A percentile compares a stretch with the other conserved stretches of the same genome.
phyloP scores from a whole-genome alignment of 1,284 basidiomycete species.

The Heimioporus retisporus region DNA sequence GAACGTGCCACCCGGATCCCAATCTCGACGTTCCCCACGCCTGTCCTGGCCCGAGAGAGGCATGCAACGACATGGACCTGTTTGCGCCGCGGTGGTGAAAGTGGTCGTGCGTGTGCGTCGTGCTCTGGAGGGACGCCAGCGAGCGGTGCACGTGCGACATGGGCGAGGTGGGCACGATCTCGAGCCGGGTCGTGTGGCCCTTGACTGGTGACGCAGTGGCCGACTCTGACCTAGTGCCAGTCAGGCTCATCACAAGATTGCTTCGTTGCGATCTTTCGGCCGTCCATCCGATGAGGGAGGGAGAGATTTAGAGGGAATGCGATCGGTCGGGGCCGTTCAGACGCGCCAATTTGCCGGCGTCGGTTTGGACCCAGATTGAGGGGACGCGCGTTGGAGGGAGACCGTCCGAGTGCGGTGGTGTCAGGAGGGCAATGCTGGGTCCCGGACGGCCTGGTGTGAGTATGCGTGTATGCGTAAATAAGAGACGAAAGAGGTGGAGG shows the following conservation, averaged over 20 bases:
- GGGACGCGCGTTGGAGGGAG: slow-evolving; percentile 29
- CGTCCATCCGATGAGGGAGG: slow-evolving; percentile 19
- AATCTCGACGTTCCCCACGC: too few relatives aligned
- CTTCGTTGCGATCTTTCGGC: slow-evolving; percentile 28
- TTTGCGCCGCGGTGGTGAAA: slow-evolving; percentile 14
- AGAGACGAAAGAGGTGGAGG: slow-evolving; percentile 31
- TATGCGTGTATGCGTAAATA: too few relatives aligned
- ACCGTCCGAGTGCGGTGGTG: slow-evolving; percentile 37
- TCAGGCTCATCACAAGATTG: slow-evolving; percentile 40
- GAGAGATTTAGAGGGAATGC: slow-evolving; percentile 30
- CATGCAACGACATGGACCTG: not conserved
- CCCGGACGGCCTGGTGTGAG: slow-evolving; percentile 25
- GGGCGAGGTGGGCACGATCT: slow-evolving; percentile 13
- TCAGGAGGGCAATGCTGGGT: slow-evolving; percentile 29
- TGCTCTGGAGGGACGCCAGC: slow-evolving; percentile 26
- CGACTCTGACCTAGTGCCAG: slow-evolving; percentile 9
- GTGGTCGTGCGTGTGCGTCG: slow-evolving; percentile 7
- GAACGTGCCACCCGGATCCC: slow-evolving; percentile 5
- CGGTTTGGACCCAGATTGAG: slow-evolving; percentile 38
- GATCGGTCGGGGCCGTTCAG: slow-evolving; percentile 28
- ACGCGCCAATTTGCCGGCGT: slow-evolving; percentile 11
- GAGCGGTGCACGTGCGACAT: slow-evolving; percentile 15
- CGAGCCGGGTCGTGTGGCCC: not conserved
- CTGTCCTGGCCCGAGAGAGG: too few relatives aligned
- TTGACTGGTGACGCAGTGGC: not conserved